Conservation (phyloP, 176 grass and related monocot species). For the Thinopyrum elongatum region DNA sequence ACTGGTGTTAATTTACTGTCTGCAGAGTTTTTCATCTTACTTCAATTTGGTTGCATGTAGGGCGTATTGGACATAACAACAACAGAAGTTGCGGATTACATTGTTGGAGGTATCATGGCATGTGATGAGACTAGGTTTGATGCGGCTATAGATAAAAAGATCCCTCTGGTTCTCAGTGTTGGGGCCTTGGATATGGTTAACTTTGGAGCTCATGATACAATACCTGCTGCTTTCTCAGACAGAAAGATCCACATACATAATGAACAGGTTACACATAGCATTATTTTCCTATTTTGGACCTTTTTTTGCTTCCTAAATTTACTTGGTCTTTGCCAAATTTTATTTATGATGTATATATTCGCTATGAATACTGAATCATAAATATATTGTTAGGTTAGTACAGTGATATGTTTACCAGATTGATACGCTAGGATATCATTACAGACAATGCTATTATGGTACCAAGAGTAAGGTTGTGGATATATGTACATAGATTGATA, state of each 20-base stretch:
- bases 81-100: slow-evolving; percentile 90
- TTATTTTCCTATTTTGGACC: not conserved
- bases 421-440: not conserved
- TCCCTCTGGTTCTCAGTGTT: slow-evolving; percentile 89
- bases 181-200: slow-evolving; percentile 98
- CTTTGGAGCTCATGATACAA: slow-evolving; percentile 77
- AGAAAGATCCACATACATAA: slow-evolving; percentile 95
- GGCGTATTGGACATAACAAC: slow-evolving; percentile 93
- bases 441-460: not conserved
- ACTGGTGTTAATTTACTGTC: not conserved
- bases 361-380: not conserved
- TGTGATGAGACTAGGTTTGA: slow-evolving; percentile 82
- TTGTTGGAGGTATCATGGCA: slow-evolving; percentile 91
- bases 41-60: slow-evolving; percentile 46
- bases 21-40: slow-evolving; percentile 20
- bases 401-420: not conserved
- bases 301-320: slow-evolving; percentile 7
- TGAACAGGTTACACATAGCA: slow-evolving; percentile 68
- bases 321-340: not conserved
- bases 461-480: not conserved
- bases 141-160: slow-evolving; percentile 66
- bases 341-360: not conserved
- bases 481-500: not conserved
- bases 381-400: not conserved
- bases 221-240: slow-evolving; percentile 64